phyloP scores from a whole-genome alignment of 1,284 basidiomycete genomes.

The Prillingera fragicola region DNA sequence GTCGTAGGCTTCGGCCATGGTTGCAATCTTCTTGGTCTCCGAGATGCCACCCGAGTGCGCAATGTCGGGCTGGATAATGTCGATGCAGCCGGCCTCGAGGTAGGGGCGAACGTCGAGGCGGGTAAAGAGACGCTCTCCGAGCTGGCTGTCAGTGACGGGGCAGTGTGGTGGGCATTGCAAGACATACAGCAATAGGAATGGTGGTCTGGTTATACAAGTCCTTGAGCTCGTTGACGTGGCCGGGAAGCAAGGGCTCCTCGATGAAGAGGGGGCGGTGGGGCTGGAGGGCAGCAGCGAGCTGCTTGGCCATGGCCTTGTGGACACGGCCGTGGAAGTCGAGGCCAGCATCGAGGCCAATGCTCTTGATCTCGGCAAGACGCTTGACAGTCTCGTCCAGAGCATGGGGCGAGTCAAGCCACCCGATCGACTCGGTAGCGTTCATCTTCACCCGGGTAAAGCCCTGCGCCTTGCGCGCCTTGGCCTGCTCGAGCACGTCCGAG shows the following conservation, averaged over 20 bases:
- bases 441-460: slow-evolving; percentile 69
- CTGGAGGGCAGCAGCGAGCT: slow-evolving; percentile 63
- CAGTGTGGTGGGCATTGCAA: neutral
- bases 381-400: slow-evolving; percentile 57
- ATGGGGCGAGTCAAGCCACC: slow-evolving; percentile 52
- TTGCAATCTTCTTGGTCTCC: slow-evolving; percentile 63
- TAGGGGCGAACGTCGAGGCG: slow-evolving; percentile 66
- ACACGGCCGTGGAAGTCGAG: slow-evolving; percentile 54
- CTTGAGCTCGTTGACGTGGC: slow-evolving; percentile 49
- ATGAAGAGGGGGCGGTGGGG: slow-evolving; percentile 65
- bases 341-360: slow-evolving; percentile 61
- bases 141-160: slow-evolving; percentile 24
- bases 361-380: slow-evolving; percentile 60
- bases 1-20: slow-evolving; percentile 57
- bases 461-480: slow-evolving; percentile 59
- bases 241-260: slow-evolving; percentile 65
- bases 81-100: slow-evolving; percentile 57
- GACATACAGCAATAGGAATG: slow-evolving; percentile 50
- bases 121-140: slow-evolving; percentile 67
- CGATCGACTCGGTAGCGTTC: slow-evolving; percentile 53
- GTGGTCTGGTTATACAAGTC: slow-evolving; percentile 50
- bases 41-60: slow-evolving; percentile 59
- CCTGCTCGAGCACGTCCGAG: slow-evolving; percentile 58
- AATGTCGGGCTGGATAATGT: slow-evolving; percentile 71
- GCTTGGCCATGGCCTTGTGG: slow-evolving; percentile 71